phyloP scores from a whole-genome alignment of 139 green algal genomes.

The Picocystis salinarum region DNA sequence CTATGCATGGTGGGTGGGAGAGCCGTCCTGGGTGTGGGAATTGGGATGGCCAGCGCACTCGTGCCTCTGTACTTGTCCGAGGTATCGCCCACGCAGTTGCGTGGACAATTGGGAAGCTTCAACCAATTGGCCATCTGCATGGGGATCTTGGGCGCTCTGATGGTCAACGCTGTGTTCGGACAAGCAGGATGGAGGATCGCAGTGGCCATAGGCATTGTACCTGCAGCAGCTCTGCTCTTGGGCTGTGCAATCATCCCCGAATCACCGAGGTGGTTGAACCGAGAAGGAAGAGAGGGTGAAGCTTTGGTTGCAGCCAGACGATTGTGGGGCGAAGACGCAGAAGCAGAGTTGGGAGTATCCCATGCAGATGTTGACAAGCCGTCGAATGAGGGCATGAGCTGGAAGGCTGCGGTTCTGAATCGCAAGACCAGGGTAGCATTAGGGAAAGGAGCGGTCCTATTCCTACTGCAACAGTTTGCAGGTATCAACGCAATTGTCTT shows the following conservation, averaged over 20 bases:
- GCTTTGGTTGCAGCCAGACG: too few species aligned
- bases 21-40: constrained; percentile 61
- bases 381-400: neutral
- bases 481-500: constrained; percentile 92
- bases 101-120: constrained; percentile 64
- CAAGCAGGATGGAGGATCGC: constrained; percentile 56
- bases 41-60: constrained; percentile 70
- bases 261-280: too few species aligned
- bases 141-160: constrained; percentile 78
- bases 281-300: too few species aligned
- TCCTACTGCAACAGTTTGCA: constrained; percentile 82
- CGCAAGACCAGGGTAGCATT: neutral
- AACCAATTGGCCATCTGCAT: constrained; percentile 93
- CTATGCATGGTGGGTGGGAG: constrained; percentile 50
- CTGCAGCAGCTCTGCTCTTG: constrained; percentile 41
- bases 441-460: constrained; percentile 22
- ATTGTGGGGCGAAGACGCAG: too few species aligned
- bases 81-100: constrained; percentile 56
- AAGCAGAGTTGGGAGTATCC: neutral
- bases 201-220: constrained; percentile 52
- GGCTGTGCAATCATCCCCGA: too few species aligned
- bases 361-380: neutral
- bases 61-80: constrained; percentile 91
- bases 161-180: constrained; percentile 62
- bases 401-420: too few species aligned